These are phyloP conservation scores for Termitomyces sp. DNA, from an alignment of 768 basidiomycete species.

Conservation along the genomic window DNA sequence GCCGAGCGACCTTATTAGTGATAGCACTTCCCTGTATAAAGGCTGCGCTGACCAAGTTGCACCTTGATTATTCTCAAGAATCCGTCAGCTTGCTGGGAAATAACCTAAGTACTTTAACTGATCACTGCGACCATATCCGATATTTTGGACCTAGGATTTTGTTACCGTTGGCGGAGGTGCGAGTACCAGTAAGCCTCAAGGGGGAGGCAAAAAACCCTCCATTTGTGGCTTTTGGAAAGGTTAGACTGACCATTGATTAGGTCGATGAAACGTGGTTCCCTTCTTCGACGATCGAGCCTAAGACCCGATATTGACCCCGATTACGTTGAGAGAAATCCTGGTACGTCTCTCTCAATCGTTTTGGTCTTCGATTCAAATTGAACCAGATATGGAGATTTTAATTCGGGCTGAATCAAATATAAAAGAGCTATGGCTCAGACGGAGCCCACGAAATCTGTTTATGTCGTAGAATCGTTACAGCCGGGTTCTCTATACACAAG, in stretches of 20 bases:
- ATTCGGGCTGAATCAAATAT: conserved; percentile 16
- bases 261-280: conserved; percentile 16
- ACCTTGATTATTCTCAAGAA: background rate
- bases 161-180: conserved; percentile 24
- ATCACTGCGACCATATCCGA: conserved; percentile 8
- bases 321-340: conserved; percentile 36
- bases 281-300: conserved; percentile 18
- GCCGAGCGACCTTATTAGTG: no score
- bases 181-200: conserved; percentile 7
- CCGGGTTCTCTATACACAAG: conserved; percentile 26
- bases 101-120: background rate
- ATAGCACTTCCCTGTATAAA: background rate
- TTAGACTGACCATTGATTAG: conserved; percentile 8
- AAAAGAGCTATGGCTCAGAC: conserved; percentile 11
- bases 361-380: background rate
- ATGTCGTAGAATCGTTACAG: conserved; percentile 9
- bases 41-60: background rate
- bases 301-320: conserved; percentile 33
- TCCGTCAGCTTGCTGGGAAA: background rate
- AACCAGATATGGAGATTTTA: conserved; percentile 10
- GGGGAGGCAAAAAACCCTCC: conserved; percentile 18
- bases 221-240: background rate
- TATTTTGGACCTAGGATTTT: conserved; percentile 23
- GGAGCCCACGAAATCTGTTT: conserved; percentile 15
- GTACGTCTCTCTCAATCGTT: conserved; percentile 16